These are phyloP conservation scores for Penicillium sp. DNA, from an alignment of 2,329 filamentous ascomycete species.

Conservation along the genomic window DNA sequence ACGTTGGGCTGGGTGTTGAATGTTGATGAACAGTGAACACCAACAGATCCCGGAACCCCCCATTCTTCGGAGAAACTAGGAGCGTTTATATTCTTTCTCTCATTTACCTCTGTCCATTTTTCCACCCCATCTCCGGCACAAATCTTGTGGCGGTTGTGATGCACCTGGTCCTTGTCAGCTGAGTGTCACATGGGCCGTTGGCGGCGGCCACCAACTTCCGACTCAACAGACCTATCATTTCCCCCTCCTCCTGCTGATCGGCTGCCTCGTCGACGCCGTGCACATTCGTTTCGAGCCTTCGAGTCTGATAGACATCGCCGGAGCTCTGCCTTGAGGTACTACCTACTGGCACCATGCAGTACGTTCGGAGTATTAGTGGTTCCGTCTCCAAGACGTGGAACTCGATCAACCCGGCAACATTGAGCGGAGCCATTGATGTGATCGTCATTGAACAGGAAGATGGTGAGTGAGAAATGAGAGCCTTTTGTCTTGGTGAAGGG, in stretches of 20 bases:
- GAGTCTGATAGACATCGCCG: constrained; percentile 3
- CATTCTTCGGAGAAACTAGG: neutral
- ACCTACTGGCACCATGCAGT: constrained; percentile 73
- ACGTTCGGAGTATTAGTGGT: constrained; percentile 93
- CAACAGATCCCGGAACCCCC: constrained; percentile 9
- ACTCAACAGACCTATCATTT: constrained; percentile 20
- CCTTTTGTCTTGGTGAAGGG: neutral
- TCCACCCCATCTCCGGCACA: neutral
- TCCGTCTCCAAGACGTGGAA: constrained; percentile 99
- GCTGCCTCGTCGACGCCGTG: constrained; percentile 13
- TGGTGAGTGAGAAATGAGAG: constrained; percentile 56
- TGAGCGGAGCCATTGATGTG: constrained; percentile 97
- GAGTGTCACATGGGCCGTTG: constrained; percentile 42
- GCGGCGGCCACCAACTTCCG: constrained; percentile 34
- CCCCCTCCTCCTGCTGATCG: constrained; percentile 19
- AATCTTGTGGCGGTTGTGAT: constrained; percentile 16
- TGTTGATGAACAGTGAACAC: constrained; percentile 12
- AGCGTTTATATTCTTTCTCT: neutral
- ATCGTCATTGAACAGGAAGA: constrained; percentile 97
- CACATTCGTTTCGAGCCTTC: constrained; percentile 11
- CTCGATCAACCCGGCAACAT: constrained; percentile 95
- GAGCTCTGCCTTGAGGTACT: constrained; percentile 18
- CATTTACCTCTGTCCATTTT: neutral
- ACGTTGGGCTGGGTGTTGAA: constrained; percentile 7
- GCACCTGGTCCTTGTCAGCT: constrained; percentile 23